Conservation (phyloP, 2,329 filamentous ascomycete genomes). For the Huntiella savannae region DNA sequence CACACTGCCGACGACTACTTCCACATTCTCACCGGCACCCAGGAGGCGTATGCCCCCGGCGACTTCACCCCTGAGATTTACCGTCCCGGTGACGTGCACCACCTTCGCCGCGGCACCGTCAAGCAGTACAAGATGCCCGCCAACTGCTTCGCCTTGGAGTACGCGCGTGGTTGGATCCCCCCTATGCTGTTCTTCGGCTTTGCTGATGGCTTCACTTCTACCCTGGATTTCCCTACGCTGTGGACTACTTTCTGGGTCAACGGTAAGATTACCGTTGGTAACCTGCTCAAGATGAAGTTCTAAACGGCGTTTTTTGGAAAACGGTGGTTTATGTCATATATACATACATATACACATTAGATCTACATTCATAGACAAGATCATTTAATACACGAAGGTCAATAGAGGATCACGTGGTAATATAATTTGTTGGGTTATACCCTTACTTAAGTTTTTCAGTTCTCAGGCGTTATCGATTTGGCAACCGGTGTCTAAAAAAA, state of each 20-base stretch:
- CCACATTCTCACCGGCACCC: slow-evolving; percentile 64
- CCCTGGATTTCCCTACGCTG: slow-evolving; percentile 67
- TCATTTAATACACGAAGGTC: no score
- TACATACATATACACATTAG: no score
- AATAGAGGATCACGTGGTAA: no score
- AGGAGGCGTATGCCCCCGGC: slow-evolving; percentile 56
- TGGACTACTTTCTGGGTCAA: slow-evolving; percentile 63
- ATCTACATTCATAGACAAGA: no score
- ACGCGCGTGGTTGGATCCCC: slow-evolving; percentile 77
- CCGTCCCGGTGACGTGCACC: slow-evolving; percentile 48
- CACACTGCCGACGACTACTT: slow-evolving; percentile 93
- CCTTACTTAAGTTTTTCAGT: no score
- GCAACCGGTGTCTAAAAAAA: no score
- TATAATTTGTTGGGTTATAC: no score
- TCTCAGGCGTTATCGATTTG: no score
- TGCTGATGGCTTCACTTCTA: slow-evolving; percentile 62
- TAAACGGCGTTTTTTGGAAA: slow-evolving; percentile 20
- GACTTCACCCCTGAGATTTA: slow-evolving; percentile 51
- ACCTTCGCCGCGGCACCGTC: slow-evolving; percentile 48
- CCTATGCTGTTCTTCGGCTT: slow-evolving; percentile 84
- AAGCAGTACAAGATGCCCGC: slow-evolving; percentile 74
- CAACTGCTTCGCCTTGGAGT: slow-evolving; percentile 63
- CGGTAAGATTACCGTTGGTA: slow-evolving; percentile 54
- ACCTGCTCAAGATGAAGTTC: slow-evolving; percentile 53
- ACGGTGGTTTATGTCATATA: no score